Base-by-base conservation (phyloP, 2,329 filamentous ascomycete genomes). In the Alternaria infectoria region DNA sequence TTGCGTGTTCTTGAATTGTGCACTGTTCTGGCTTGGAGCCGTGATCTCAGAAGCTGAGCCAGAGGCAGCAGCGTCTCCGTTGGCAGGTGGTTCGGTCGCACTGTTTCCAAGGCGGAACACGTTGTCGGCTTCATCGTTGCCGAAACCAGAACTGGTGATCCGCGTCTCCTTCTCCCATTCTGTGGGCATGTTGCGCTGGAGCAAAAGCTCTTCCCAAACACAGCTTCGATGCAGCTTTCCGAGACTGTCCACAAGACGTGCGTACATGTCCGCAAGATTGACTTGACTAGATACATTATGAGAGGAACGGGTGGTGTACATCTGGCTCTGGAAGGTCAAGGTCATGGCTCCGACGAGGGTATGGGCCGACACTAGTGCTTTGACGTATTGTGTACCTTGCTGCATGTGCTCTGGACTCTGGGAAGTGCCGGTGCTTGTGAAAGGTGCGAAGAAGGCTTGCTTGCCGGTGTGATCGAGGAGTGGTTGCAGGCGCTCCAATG, bases 221-320 rank as follows among this genome's bases (percentile, higher is more conserved):
- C 93, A 91, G 56, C 90, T 90, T 45, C 91, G 88, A 68, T 97
- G 86, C 15, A 99, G 82, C 23, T 89, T 89, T 4, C 93, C 93
- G 32, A 98, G 86, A 25, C 89, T 89, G 65, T 88, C 87, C 23
- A 97, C 86, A 40, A 97, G 82, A n/a, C 85, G 81, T 47, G 88
- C 84, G 76, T 97, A 97, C 77, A 93, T 90, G 77, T 98, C 95
- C 30, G 90, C 93, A 21, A 97, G 86, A 74, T 97, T 97, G 70
- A 96, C 87, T 25, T 89, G 86, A 58, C 88, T 89, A 72, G 97
- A 91, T 11, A 90, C 86, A 28, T 88, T 86, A 10, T 86, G 82
- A 32, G 81, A 84, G 25, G 89, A 87, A 61, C 93, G 86, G 57
- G 88, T 87, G 61, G 88, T 88, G 74, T 88, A 89, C 54, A 88